Percentiles rank a stretch among this genome's conserved stretches.
Conservation (phyloP, 2,329 filamentous ascomycete genomes). For the Fusarium nelsonii region DNA sequence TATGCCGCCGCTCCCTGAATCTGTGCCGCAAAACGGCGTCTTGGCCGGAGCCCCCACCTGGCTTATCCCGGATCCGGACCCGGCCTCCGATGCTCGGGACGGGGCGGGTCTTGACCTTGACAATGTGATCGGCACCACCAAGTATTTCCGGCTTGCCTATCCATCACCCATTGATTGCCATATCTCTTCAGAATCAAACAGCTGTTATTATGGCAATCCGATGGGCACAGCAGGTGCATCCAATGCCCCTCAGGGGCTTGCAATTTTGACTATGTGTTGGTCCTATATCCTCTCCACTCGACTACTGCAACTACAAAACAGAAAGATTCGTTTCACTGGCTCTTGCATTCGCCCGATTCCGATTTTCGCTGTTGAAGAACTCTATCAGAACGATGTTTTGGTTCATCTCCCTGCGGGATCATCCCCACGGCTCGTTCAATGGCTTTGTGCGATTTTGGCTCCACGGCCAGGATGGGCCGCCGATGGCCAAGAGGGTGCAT, state of each 20-base stretch:
- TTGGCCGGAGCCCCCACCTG: constrained; percentile 46
- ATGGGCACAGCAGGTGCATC: constrained; percentile 34
- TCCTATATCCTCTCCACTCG: constrained; percentile 49
- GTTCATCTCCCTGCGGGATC: constrained; percentile 37
- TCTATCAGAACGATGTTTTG: constrained; percentile 35
- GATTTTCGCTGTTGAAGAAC: constrained; percentile 31
- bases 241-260: constrained; percentile 43
- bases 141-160: constrained; percentile 47
- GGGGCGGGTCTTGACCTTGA: constrained; percentile 37
- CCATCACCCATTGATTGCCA: constrained; percentile 40
- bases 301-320: constrained; percentile 47
- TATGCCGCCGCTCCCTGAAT: constrained; percentile 44
- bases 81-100: constrained; percentile 28
- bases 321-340: constrained; percentile 43
- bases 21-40: constrained; percentile 41
- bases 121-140: constrained; percentile 42
- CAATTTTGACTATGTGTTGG: constrained; percentile 47
- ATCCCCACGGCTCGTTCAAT: constrained; percentile 44
- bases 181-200: constrained; percentile 38
- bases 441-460: constrained; percentile 47
- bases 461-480: constrained; percentile 40
- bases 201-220: constrained; percentile 39
- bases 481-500: constrained; percentile 35
- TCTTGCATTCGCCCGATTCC: constrained; percentile 42
- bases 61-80: constrained; percentile 44